These are phyloP conservation scores for Hymenoscyphus scutula DNA, from an alignment of 2,329 filamentous ascomycete species.

Conservation along the genomic window DNA sequence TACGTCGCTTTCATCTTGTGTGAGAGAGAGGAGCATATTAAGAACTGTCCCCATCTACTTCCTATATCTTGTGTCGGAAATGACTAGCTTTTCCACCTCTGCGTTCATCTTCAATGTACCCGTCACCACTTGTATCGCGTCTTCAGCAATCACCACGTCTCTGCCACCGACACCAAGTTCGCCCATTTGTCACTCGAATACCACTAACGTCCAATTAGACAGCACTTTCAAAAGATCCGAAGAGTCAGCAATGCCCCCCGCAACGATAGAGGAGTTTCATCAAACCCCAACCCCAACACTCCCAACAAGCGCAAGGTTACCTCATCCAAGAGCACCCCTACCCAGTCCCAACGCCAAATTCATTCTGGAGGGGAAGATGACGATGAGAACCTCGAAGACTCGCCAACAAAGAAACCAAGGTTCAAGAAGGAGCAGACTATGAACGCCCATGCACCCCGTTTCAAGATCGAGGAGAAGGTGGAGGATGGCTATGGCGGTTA, in stretches of 20 bases:
- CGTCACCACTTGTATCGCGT: neutral
- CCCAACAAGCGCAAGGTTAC: conserved; percentile 1
- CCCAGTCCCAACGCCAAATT: conserved; percentile 2
- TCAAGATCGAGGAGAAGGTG: conserved; percentile 22
- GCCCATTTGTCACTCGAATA: neutral
- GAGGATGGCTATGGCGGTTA: neutral
- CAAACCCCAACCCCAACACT: neutral
- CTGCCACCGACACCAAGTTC: neutral
- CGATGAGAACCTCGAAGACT: conserved; percentile 15
- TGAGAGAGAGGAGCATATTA: neutral
- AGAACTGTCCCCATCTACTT: neutral
- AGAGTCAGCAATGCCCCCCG: conserved; percentile 18
- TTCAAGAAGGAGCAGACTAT: conserved; percentile 18
- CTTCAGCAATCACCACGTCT: neutral
- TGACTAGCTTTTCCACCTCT: neutral
- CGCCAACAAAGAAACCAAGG: conserved; percentile 19
- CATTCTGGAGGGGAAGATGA: conserved; percentile 11
- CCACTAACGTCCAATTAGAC: conserved; percentile 22
- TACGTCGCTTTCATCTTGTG: neutral
- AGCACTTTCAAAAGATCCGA: conserved; percentile 36
- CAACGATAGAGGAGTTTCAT: neutral
- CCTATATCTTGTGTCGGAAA: neutral
- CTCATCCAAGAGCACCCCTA: conserved; percentile 2
- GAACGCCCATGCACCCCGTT: conserved; percentile 9
- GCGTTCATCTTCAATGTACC: neutral